Evolutionary conservation across 768 basidiomycete species (phyloP).

Genomic region (Boletus edulis): DNA sequence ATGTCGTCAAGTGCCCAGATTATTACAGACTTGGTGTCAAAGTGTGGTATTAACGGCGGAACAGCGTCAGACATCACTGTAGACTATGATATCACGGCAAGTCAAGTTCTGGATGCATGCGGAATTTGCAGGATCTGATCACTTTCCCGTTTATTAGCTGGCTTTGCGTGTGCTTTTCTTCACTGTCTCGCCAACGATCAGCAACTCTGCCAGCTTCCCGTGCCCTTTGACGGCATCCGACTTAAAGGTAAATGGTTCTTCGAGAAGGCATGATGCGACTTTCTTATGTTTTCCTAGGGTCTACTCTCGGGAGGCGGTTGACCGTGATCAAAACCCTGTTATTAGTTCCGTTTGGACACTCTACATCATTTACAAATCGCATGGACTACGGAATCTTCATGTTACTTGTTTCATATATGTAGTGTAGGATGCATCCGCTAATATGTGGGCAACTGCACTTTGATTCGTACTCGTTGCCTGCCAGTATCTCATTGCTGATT

Average conservation of each 20-base stretch:
- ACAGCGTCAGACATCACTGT: constrained; percentile 51
- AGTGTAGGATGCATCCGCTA: background rate
- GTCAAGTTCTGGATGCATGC: background rate
- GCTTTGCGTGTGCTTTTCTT: constrained; percentile 64
- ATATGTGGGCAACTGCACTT: too few species aligned
- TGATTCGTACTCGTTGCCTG: too few species aligned
- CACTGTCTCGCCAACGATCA: constrained; percentile 64
- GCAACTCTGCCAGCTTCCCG: constrained; percentile 54
- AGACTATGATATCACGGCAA: constrained; percentile 64
- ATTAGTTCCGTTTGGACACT: background rate
- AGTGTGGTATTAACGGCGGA: constrained; percentile 55
- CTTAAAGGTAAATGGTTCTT: constrained; percentile 15
- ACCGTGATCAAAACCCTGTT: background rate
- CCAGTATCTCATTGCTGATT: too few species aligned
- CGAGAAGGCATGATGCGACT: background rate
- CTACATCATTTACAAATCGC: background rate
- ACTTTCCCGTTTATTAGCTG: constrained; percentile 39
- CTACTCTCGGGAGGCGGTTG: constrained; percentile 13
- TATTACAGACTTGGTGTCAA: constrained; percentile 57
- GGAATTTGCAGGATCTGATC: constrained; percentile 8
- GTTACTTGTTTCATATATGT: background rate
- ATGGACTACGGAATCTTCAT: constrained; percentile 16
- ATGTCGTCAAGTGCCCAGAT: constrained; percentile 52
- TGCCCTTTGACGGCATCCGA: constrained; percentile 55
- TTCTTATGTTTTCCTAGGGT: constrained; percentile 19